Evolutionary conservation across 768 basidiomycete species (phyloP), one percentile per base, ranked within the genome.

Genomic region (Suillus paluster): DNA sequence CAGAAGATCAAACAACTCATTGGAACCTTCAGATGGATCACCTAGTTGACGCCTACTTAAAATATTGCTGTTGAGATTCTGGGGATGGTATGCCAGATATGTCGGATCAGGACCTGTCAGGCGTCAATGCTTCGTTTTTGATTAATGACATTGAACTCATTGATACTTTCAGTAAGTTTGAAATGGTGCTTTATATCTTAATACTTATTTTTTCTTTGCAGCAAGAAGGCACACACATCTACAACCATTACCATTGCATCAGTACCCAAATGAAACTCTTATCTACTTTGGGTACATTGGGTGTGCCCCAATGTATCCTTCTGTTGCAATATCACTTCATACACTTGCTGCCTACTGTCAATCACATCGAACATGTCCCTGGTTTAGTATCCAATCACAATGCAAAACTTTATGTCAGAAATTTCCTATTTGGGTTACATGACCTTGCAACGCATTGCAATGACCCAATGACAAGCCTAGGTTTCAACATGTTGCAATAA

Each of bases 341-440:
- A 55, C 65, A 3, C 66, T 75, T 11, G 65, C 70, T 12, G 49
- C 66, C 2, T 74, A 67, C 57, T 63, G 66, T 4, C 74, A 74
- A 59, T 45, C 66, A 3, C 70, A 71, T 48, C 63, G 66, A 2
- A 64, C 63, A 2, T 71, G 71, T 48, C 72, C 73, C 1, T 64
- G 66, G 1, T 64, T 71, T 44, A 71, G 67, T 53, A 60, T 74
- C 12, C 63, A 70, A 30, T 68, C 66, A 3, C 59, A 67, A 46
- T 58, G 60, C 33, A 48, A 59, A 15, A 59, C 60, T 5, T 33
- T 53, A 7, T 36, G 34, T n/a, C n/a, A n/a, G n/a, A n/a, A n/a
- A n/a, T n/a, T n/a, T n/a, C n/a, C n/a, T n/a, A n/a, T n/a, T n/a
- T n/a, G n/a, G n/a, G n/a, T n/a, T n/a, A n/a, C n/a, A n/a, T n/a